phyloP scores from a whole-genome alignment of 2,329 filamentous ascomycete genomes.

The Chrysosporium keratinophilum region DNA sequence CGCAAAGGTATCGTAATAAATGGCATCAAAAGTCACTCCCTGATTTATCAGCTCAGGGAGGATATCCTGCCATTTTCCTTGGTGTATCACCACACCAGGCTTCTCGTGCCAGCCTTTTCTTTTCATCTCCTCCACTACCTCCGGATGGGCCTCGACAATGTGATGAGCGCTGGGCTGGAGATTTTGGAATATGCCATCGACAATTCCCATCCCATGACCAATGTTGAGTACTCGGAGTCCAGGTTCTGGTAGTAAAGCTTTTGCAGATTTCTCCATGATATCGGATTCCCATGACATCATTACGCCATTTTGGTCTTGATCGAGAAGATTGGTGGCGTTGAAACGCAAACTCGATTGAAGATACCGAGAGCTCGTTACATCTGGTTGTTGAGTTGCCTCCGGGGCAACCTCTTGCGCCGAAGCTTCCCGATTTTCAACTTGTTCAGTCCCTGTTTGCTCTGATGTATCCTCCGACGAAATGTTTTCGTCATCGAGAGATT shows the following conservation, averaged over 20 bases:
- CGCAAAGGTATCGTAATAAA: constrained; percentile 97
- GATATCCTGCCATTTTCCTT: constrained; percentile 72
- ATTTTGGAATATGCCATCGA: constrained; percentile 64
- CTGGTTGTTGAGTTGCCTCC: constrained; percentile 19
- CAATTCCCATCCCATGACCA: constrained; percentile 84
- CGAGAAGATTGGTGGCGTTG: constrained; percentile 56
- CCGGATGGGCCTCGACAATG: constrained; percentile 75
- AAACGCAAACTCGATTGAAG: constrained; percentile 58
- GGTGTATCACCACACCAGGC: constrained; percentile 50
- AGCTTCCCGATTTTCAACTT: constrained; percentile 6
- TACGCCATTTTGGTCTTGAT: constrained; percentile 67
- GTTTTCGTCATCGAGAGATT: constrained; percentile 28
- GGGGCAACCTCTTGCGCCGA: neutral
- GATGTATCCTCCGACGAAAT: constrained; percentile 15
- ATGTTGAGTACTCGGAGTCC: constrained; percentile 71
- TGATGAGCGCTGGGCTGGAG: constrained; percentile 62
- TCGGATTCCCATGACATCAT: constrained; percentile 92
- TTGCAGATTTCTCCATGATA: constrained; percentile 71
- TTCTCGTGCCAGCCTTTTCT: constrained; percentile 58
- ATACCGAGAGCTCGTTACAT: constrained; percentile 56
- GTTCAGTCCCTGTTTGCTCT: constrained; percentile 1
- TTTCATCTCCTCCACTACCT: constrained; percentile 59
- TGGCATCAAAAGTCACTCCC: constrained; percentile 66
- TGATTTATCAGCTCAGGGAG: constrained; percentile 57
- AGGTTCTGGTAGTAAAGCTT: constrained; percentile 50